These are phyloP conservation scores for Acacia melanoxylon DNA, from an alignment of 306 rosid genomes.

Conservation along the genomic window DNA sequence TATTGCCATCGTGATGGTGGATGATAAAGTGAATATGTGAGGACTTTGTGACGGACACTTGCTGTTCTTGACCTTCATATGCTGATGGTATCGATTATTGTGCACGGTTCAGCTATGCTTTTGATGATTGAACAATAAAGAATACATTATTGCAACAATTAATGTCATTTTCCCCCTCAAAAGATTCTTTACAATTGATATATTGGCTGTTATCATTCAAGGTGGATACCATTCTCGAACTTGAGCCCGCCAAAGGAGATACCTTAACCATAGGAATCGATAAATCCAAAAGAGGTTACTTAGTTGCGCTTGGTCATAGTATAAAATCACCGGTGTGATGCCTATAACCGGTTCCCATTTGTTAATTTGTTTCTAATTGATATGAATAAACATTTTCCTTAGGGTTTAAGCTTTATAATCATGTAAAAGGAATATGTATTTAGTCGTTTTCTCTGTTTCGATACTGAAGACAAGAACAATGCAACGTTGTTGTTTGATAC, in stretches of 20 bases:
- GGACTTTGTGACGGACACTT: background rate
- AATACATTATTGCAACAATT: background rate
- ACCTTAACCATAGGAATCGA: background rate
- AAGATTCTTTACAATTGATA: background rate
- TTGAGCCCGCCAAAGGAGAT: background rate
- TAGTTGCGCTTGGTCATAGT: background rate
- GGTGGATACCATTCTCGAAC: background rate
- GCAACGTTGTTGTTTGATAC: background rate
- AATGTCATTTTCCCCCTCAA: background rate
- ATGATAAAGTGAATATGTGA: background rate
- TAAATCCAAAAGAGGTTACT: background rate
- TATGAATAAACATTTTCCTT: background rate
- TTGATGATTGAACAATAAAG: background rate
- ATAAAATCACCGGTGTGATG: background rate
- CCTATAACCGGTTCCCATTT: background rate
- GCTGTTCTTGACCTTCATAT: background rate
- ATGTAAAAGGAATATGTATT: background rate
- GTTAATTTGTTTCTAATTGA: slow-evolving; percentile 11
- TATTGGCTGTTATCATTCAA: background rate
- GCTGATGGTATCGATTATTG: background rate
- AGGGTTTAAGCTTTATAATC: background rate
- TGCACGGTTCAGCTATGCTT: background rate
- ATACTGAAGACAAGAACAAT: slow-evolving; percentile 6
- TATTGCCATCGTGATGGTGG: background rate
- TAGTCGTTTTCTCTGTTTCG: background rate